Evolutionary conservation across 2,329 filamentous ascomycete species (phyloP).

Genomic region (Chalaropsis thielavioides): DNA sequence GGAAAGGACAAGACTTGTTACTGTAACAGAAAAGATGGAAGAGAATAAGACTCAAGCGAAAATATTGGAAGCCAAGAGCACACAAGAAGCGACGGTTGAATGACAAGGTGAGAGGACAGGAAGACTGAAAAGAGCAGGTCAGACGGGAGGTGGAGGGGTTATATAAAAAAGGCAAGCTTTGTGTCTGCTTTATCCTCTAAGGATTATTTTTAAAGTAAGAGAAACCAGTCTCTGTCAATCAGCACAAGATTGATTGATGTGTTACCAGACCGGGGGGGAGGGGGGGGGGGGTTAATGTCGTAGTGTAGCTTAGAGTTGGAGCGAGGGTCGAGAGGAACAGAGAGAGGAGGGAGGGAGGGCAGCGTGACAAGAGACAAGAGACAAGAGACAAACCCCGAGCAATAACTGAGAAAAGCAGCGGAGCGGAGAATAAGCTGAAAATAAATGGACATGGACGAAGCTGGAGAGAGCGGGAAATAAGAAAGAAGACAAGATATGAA

Average conservation of each 20-base stretch:
- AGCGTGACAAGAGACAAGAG: not conserved
- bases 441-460: not conserved
- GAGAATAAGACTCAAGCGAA: not conserved
- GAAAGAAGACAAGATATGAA: not conserved
- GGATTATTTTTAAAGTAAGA: not conserved
- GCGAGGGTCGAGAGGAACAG: not conserved
- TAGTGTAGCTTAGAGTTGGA: not conserved
- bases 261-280: not conserved
- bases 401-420: not conserved
- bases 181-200: not conserved
- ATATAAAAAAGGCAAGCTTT: not conserved
- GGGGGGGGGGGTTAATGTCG: not conserved
- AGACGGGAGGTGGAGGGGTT: not conserved
- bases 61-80: conserved; percentile 1
- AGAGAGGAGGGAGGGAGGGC: not conserved
- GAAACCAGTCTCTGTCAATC: not conserved
- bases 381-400: not conserved
- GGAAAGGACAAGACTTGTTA: not conserved
- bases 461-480: not conserved
- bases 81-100: not conserved
- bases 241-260: not conserved
- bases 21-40: not conserved
- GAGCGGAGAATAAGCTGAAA: not conserved
- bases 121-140: not conserved
- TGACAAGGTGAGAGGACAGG: not conserved